A percentile compares a stretch with the other conserved stretches of the same genome.
Evolutionary conservation across 805 yeast species (phyloP).

Genomic region (Tetrapisispora phaffii): DNA sequence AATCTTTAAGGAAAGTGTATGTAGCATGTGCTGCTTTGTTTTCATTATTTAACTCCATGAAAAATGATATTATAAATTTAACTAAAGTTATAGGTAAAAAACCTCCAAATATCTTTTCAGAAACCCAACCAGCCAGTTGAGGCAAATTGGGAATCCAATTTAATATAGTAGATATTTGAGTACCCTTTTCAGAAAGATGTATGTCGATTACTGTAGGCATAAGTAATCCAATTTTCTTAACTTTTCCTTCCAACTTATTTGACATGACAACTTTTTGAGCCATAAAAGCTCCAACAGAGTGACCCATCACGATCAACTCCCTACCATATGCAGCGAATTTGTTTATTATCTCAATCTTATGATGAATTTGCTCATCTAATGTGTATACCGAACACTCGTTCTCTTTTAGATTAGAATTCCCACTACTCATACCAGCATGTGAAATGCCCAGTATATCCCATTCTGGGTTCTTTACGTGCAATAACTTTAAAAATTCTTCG

Average conservation of each 20-base stretch:
- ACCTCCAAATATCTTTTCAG: conserved; percentile 14
- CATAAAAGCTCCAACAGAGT: conserved; percentile 64
- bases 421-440: conserved; percentile 48
- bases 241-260: conserved; percentile 14
- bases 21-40: conserved; percentile 35
- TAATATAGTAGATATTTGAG: conserved; percentile 21
- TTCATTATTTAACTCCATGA: conserved; percentile 22
- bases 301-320: conserved; percentile 41
- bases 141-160: conserved; percentile 25
- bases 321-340: conserved; percentile 18
- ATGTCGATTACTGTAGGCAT: conserved; percentile 66
- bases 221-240: conserved; percentile 46
- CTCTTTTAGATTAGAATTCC: conserved; percentile 4
- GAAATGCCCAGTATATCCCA: conserved; percentile 52
- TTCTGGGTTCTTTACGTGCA: conserved; percentile 35
- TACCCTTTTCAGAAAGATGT: conserved; percentile 37
- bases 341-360: conserved; percentile 44
- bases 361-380: conserved; percentile 48
- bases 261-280: conserved; percentile 41
- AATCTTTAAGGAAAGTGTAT: conserved; percentile 33
- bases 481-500: conserved; percentile 38
- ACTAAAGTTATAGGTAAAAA: conserved; percentile 25
- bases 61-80: conserved; percentile 16
- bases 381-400: conserved; percentile 25
- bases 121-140: conserved; percentile 22